Evolutionary conservation across 2,329 filamentous ascomycete species (phyloP), one percentile per base, ranked within the genome.

Genomic region (Calcarisporium arbuscula): DNA sequence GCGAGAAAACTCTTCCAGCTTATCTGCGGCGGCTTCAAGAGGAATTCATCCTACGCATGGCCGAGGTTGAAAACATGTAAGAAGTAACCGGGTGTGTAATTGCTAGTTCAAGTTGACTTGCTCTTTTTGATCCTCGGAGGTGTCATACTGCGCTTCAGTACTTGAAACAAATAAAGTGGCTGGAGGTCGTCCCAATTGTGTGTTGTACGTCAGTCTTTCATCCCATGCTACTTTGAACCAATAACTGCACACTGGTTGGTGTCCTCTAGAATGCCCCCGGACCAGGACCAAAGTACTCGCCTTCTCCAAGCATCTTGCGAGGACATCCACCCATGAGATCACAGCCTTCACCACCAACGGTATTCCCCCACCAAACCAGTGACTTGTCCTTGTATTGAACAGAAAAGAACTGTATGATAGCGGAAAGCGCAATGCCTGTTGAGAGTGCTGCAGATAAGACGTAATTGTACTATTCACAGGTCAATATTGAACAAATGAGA

Each of bases 1-100:
- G 81, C 20, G 76, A 80, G 1, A 68, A 72, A 3, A 67, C 75
- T 0, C 60, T 95, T 19, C 49, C 50, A 0, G 47, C 45, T 1
- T 60, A 60, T 25, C 32, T 62, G 17, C 31, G 36, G n/a, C 36
- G 45, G 5, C 45, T 62, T 10, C 85, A 90, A 52, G 72, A 72
- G 31, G 85, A 94, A 35, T 95, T 95, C 49, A 69, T 84, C 7
- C 47, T 67, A 5, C 66, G 74, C 7, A 89, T 94, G 85, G 70
- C 75, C 16, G 70, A 68, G 2, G 73, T 88, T 19, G 77, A 85
- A 2, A 41, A 43, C 4, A 36, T 47, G 38, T 51, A 41, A 16
- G 12, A 19, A 9, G 19, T 18, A 15, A 19, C 19, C 7, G 5
- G 3, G 15, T 31, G 19, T 27, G n/a, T 20, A 7, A 30, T 30